Evolutionary conservation across 345 rosid species (phyloP).

Genomic region (Turnera subulata): DNA sequence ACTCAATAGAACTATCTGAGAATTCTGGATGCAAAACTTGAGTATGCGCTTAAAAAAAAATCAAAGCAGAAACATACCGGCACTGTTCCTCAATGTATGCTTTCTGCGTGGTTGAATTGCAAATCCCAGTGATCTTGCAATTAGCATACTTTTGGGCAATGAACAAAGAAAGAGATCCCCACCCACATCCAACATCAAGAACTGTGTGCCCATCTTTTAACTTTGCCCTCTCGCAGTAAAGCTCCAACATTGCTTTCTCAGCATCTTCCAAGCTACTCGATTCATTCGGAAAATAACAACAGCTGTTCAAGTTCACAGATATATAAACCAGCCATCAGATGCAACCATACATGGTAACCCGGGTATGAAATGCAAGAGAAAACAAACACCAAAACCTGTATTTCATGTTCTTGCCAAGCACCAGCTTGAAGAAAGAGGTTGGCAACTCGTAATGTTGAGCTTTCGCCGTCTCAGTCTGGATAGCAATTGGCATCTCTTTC

Average conservation of each 20-base stretch:
- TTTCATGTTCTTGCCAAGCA: conserved; percentile 67
- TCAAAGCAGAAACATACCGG: conserved; percentile 31
- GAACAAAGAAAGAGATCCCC: conserved; percentile 82
- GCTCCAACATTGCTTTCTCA: conserved; percentile 67
- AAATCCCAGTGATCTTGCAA: conserved; percentile 73
- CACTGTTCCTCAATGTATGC: conserved; percentile 58
- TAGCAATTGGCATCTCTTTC: conserved; percentile 74
- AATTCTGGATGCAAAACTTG: too few species aligned
- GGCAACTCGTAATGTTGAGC: conserved; percentile 81
- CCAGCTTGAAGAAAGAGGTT: conserved; percentile 77
- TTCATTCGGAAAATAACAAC: conserved; percentile 63
- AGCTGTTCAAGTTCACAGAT: conserved; percentile 31
- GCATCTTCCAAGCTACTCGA: conserved; percentile 68
- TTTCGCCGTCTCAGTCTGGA: conserved; percentile 63
- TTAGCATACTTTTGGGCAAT: conserved; percentile 60
- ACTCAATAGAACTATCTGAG: too few species aligned
- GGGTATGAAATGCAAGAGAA: too few species aligned
- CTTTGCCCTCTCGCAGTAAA: conserved; percentile 64
- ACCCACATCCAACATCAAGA: conserved; percentile 88
- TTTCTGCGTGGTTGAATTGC: conserved; percentile 81
- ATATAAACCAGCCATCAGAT: background rate
- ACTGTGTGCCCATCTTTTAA: conserved; percentile 69
- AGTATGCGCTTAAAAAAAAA: too few species aligned
- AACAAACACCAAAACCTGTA: too few species aligned
- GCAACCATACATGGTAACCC: background rate